Base-by-base conservation (phyloP, 2,329 filamentous ascomycete species). In the Nemania abortiva region DNA sequence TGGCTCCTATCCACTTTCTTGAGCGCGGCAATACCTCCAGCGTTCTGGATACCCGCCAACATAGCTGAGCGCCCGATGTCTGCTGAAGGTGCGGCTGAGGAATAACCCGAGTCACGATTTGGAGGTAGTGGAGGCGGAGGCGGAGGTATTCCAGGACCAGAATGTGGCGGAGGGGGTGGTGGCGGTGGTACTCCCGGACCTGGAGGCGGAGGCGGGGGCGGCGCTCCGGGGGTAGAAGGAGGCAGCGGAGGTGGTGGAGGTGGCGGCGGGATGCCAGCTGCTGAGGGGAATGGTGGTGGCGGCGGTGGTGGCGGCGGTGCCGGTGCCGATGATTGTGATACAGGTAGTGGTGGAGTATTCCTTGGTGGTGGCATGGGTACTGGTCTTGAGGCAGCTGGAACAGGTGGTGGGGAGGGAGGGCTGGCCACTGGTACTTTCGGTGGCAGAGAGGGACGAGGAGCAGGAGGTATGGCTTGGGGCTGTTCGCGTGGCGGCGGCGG, bases 1-100 rank as follows among this genome's bases (percentile, higher is more conserved):
- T 93, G 85, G 69, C 76, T 81, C 69, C 89, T 87, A 71, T 92
- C 89, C 37, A 95, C 92, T 81, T 95, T 95, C 82, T 91, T 94
- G 75, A 96, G 85, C 24, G 89, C 83, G 27, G 83, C 87, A 69
- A 91, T 88, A 68, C 90, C 90, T 50, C 90, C 90, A 15, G 89
- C 88, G 59, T 88, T 89, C 71, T 92, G 90, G 71, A 96, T 96
- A 76, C 91, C 88, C 53, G 89, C 91, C 73, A 92, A 83, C 77
- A 93, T 82, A 63, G 89, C 91, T 71, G 84, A 84, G 74, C 87
- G 90, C 68, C 81, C 81, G 61, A 80, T 71, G 45, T 85, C 84
- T 11, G 80, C 81, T 11, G 79, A 70, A 3, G 85, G 82, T 1
- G 84, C 83, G 29, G 87, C 84, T 2, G 88, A 86, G 3, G 84